Evolutionary conservation across 306 rosid species (phyloP).

Genomic region (Echinosophora koreensis): DNA sequence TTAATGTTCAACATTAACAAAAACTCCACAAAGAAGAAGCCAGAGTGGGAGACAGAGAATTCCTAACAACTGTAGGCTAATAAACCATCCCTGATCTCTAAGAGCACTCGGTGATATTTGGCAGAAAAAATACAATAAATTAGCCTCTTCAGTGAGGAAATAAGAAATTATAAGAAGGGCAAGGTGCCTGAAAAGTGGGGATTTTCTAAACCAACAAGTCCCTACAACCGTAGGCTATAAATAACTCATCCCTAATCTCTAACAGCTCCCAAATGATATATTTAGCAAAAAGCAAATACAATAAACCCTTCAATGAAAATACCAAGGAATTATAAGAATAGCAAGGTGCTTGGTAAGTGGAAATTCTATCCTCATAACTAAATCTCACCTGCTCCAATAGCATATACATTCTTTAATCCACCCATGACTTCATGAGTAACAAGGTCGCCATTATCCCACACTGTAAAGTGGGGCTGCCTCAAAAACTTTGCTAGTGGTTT

Average conservation of each 20-base stretch:
- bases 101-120: conserved; percentile 7
- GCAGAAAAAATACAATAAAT: neutral
- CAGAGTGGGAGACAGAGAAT: neutral
- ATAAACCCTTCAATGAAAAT: neutral
- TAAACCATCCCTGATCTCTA: conserved; percentile 17
- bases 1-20: neutral
- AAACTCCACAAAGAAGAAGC: neutral
- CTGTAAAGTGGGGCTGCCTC: conserved; percentile 91
- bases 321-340: neutral
- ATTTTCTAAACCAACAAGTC: neutral
- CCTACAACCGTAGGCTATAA: neutral
- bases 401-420: conserved; percentile 95
- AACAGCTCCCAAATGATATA: neutral
- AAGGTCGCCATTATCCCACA: conserved; percentile 98
- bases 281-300: conserved; percentile 1
- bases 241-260: conserved; percentile 5
- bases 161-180: neutral
- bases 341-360: conserved; percentile 9
- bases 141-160: neutral
- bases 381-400: conserved; percentile 93
- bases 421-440: conserved; percentile 99
- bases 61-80: neutral
- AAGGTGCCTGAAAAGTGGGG: neutral
- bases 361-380: neutral
- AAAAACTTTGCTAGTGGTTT: conserved; percentile 86